These are phyloP conservation scores for Carallia pectinifolia DNA, from an alignment of 345 rosid genomes.

Conservation along the genomic window DNA sequence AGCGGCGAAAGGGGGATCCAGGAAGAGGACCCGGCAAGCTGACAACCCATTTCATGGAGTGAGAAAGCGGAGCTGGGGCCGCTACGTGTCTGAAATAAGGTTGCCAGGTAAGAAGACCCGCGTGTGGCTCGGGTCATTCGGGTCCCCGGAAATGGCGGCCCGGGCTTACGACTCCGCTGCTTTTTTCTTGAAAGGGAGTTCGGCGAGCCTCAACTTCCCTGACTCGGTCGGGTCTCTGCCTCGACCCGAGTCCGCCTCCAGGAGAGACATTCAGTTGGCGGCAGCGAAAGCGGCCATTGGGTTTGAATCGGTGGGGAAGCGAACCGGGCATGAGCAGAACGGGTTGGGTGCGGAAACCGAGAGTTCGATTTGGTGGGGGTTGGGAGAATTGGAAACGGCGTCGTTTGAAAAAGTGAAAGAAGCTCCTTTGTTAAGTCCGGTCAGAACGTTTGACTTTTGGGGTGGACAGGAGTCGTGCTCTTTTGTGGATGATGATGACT, in stretches of 20 bases:
- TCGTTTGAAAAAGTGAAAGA: conserved; percentile 15
- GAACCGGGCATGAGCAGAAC: neutral
- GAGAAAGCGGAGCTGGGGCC: conserved; percentile 33
- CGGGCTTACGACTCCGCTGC: conserved; percentile 37
- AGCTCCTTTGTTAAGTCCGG: conserved; percentile 4
- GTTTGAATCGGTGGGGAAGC: neutral
- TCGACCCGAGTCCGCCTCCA: conserved; percentile 21
- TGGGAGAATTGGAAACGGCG: conserved; percentile 3
- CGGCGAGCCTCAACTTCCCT: conserved; percentile 31
- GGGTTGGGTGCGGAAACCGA: conserved; percentile 1
- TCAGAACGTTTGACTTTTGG: conserved; percentile 11
- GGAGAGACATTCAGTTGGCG: conserved; percentile 32
- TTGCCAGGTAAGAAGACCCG: conserved; percentile 30
- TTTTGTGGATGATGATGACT: conserved; percentile 11
- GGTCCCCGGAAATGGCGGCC: conserved; percentile 31
- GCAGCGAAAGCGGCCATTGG: conserved; percentile 25
- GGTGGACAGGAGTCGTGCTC: conserved; percentile 12
- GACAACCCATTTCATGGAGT: conserved; percentile 25
- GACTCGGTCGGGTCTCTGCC: conserved; percentile 27
- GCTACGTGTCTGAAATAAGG: conserved; percentile 34
- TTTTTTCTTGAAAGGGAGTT: conserved; percentile 25
- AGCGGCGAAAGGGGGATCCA: neutral
- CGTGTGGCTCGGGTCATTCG: conserved; percentile 34
- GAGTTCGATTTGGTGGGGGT: neutral
- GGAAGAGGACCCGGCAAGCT: conserved; percentile 14